phyloP scores from a whole-genome alignment of 768 basidiomycete species.

The Amanita molliuscula region DNA sequence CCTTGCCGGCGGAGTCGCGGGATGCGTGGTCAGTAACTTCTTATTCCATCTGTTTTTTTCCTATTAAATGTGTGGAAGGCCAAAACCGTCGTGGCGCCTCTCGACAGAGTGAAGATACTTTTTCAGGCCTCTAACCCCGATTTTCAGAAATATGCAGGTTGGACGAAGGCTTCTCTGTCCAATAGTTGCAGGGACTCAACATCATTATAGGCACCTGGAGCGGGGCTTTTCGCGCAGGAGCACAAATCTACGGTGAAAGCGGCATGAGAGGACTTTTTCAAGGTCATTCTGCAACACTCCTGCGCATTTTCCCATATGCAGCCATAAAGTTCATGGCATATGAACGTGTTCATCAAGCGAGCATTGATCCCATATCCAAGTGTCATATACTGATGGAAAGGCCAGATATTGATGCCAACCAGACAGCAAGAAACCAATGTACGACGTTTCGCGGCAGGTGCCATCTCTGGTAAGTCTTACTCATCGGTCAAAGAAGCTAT shows the following conservation, averaged over 20 bases:
- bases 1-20: slow-evolving; percentile 87
- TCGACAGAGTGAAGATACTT: slow-evolving; percentile 97
- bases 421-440: slow-evolving; percentile 64
- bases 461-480: slow-evolving; percentile 63
- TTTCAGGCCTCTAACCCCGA: slow-evolving; percentile 97
- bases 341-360: slow-evolving; percentile 74
- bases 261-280: slow-evolving; percentile 83
- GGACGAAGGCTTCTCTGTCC: slow-evolving; percentile 11
- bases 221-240: slow-evolving; percentile 72
- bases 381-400: slow-evolving; percentile 7
- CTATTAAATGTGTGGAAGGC: slow-evolving; percentile 40
- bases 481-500: neutral
- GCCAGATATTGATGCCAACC: slow-evolving; percentile 79
- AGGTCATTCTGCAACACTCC: slow-evolving; percentile 91
- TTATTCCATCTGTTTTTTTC: slow-evolving; percentile 7
- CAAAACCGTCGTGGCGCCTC: slow-evolving; percentile 89
- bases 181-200: neutral
- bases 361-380: slow-evolving; percentile 12
- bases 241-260: slow-evolving; percentile 52
- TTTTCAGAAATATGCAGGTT: slow-evolving; percentile 88
- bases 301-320: slow-evolving; percentile 95
- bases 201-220: slow-evolving; percentile 64
- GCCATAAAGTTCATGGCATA: slow-evolving; percentile 97
- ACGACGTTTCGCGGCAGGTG: slow-evolving; percentile 78
- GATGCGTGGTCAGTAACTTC: slow-evolving; percentile 64